Percentiles rank a stretch among this genome's conserved stretches.
Evolutionary conservation across 1,284 basidiomycete genomes (phyloP).

Genomic region (Apiotrichum brassicae): DNA sequence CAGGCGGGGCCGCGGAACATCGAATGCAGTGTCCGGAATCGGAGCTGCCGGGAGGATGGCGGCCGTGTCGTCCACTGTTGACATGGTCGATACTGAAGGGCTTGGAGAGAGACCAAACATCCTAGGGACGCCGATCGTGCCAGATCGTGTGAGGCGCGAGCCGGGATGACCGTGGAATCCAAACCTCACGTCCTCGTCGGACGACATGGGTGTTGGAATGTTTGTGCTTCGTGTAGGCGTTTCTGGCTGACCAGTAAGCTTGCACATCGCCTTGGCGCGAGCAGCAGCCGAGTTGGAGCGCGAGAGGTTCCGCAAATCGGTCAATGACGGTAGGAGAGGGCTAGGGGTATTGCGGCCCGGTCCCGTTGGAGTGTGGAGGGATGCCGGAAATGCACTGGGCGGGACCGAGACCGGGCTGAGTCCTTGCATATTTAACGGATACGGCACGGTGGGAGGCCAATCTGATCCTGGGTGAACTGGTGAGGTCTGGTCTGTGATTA

Average conservation of each 20-base stretch:
- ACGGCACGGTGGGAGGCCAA: conserved; percentile 18
- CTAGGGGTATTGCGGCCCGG: conserved; percentile 35
- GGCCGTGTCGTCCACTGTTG: conserved; percentile 1
- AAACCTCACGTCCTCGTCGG: conserved; percentile 20
- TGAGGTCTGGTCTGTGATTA: conserved; percentile 19
- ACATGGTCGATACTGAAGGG: background rate
- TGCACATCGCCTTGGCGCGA: conserved; percentile 42
- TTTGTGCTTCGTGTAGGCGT: conserved; percentile 10
- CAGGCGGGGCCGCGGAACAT: conserved; percentile 33
- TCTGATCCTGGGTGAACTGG: conserved; percentile 23
- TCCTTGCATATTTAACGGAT: background rate
- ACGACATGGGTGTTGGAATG: conserved; percentile 6
- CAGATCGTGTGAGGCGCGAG: conserved; percentile 23
- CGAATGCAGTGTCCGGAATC: conserved; percentile 14
- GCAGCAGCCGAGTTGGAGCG: conserved; percentile 46
- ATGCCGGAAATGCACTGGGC: conserved; percentile 14
- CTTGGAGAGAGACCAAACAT: conserved; percentile 17
- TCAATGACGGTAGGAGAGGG: conserved; percentile 38
- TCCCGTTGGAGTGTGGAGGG: conserved; percentile 6
- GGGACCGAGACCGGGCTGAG: conserved; percentile 26
- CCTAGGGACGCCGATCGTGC: conserved; percentile 30
- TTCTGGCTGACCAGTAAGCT: conserved; percentile 36
- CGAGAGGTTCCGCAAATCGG: conserved; percentile 39
- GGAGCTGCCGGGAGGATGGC: conserved; percentile 3
- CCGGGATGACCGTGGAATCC: conserved; percentile 11